Conservation (phyloP, 129 eudicot genomes). For the Arctium minus region DNA sequence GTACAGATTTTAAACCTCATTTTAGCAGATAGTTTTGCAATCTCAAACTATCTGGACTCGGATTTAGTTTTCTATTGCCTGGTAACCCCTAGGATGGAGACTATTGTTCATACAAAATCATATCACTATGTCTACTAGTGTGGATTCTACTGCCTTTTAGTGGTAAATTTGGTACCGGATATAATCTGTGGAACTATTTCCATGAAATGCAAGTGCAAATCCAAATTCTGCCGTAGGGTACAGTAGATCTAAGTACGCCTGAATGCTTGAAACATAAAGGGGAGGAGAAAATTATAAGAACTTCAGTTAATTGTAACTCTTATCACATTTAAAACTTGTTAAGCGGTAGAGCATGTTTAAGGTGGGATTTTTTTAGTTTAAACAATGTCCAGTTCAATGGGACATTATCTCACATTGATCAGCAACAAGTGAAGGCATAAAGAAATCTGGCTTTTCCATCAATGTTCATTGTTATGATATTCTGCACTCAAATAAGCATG, state of each 20-base stretch:
- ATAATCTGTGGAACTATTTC: neutral
- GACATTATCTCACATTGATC: neutral
- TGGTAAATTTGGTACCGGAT: neutral
- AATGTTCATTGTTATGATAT: neutral
- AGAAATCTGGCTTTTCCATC: neutral
- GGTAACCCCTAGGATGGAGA: neutral
- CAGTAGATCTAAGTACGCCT: conserved; percentile 12
- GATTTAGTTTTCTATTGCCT: neutral
- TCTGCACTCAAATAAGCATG: neutral
- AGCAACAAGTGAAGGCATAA: neutral
- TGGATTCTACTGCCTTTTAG: neutral
- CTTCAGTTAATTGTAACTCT: neutral
- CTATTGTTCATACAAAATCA: neutral
- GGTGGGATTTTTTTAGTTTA: neutral
- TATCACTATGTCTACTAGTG: neutral
- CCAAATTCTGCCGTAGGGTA: neutral
- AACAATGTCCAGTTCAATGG: neutral
- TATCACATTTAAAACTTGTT: neutral
- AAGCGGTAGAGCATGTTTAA: neutral
- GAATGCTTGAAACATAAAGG: neutral
- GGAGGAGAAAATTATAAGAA: neutral
- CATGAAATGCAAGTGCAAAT: neutral
- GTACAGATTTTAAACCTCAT: neutral
- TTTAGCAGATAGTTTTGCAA: conserved; percentile 5
- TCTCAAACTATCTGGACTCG: conserved; percentile 4